phyloP scores from a whole-genome alignment of 768 basidiomycete genomes.

The Pulveroboletus frians region DNA sequence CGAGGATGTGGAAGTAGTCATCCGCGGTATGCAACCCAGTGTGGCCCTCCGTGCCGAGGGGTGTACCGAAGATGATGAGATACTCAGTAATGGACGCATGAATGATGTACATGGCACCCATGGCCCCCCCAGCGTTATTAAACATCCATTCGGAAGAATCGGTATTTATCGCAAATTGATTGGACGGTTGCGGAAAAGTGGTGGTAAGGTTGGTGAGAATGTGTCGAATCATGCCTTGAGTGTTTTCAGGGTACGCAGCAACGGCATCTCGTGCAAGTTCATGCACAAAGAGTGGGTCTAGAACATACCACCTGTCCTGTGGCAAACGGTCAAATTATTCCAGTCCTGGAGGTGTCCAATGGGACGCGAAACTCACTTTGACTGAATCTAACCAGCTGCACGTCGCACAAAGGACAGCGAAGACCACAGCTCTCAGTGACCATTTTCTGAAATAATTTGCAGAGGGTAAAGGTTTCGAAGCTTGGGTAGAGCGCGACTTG shows the following conservation, averaged over 20 bases:
- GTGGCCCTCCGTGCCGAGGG: constrained; percentile 96
- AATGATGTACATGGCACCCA: constrained; percentile 98
- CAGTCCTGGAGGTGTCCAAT: background rate
- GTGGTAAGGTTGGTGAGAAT: constrained; percentile 76
- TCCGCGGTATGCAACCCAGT: constrained; percentile 92
- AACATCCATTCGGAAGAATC: constrained; percentile 84
- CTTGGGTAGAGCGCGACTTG: constrained; percentile 6
- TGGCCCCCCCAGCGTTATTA: constrained; percentile 96
- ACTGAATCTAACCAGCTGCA: constrained; percentile 56
- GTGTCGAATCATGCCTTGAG: constrained; percentile 69
- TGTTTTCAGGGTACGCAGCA: constrained; percentile 56
- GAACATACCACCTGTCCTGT: constrained; percentile 83
- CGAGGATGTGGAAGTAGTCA: constrained; percentile 95
- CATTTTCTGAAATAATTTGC: constrained; percentile 28
- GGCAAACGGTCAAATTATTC: background rate
- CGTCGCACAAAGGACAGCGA: constrained; percentile 29
- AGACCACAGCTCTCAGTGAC: constrained; percentile 25
- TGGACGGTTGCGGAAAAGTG: constrained; percentile 59
- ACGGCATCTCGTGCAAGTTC: constrained; percentile 72
- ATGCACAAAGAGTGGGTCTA: constrained; percentile 70
- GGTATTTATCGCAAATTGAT: constrained; percentile 45
- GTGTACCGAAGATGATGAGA: constrained; percentile 92
- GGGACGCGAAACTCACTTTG: constrained; percentile 41
- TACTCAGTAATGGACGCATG: constrained; percentile 97
- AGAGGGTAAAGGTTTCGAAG: background rate